Evolutionary conservation across 768 basidiomycete genomes (phyloP).

Genomic region (Leccinum boreale): DNA sequence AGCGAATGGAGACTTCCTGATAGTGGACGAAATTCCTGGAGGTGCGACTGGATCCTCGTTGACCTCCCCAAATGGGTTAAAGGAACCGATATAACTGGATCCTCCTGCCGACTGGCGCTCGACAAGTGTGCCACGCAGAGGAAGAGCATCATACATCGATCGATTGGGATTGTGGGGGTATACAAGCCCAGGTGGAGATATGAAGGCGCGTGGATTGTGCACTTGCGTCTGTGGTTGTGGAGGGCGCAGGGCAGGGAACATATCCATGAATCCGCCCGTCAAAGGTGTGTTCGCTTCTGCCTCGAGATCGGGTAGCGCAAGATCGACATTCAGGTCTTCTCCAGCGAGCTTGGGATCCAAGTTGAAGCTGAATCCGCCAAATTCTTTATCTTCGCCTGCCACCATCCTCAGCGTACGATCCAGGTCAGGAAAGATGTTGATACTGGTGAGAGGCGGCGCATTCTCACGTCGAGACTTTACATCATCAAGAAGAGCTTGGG

Average conservation of each 20-base stretch:
- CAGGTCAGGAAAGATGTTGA: conserved; percentile 84
- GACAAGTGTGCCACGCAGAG: conserved; percentile 37
- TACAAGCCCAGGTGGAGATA: conserved; percentile 52
- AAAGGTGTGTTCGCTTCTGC: conserved; percentile 52
- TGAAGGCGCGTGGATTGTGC: conserved; percentile 32
- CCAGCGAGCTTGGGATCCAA: conserved; percentile 74
- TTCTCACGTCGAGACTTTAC: conserved; percentile 73
- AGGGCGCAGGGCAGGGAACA: conserved; percentile 61
- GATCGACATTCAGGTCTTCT: conserved; percentile 36
- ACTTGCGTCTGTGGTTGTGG: conserved; percentile 19
- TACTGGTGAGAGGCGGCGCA: conserved; percentile 36
- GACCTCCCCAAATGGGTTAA: conserved; percentile 75
- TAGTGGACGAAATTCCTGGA: conserved; percentile 29
- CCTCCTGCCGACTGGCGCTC: conserved; percentile 47
- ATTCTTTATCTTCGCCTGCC: conserved; percentile 56
- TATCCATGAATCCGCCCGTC: conserved; percentile 61
- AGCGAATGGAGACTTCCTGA: conserved; percentile 43
- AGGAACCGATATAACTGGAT: conserved; percentile 66
- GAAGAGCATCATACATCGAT: conserved; percentile 54
- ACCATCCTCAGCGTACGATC: conserved; percentile 79
- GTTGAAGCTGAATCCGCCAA: conserved; percentile 81
- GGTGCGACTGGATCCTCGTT: conserved; percentile 43
- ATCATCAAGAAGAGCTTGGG: conserved; percentile 81
- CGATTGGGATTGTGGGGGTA: conserved; percentile 47
- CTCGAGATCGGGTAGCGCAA: conserved; percentile 48